Base-by-base conservation (phyloP, 108 stramenopile genomes). In the Nitzschia inconspicua region DNA sequence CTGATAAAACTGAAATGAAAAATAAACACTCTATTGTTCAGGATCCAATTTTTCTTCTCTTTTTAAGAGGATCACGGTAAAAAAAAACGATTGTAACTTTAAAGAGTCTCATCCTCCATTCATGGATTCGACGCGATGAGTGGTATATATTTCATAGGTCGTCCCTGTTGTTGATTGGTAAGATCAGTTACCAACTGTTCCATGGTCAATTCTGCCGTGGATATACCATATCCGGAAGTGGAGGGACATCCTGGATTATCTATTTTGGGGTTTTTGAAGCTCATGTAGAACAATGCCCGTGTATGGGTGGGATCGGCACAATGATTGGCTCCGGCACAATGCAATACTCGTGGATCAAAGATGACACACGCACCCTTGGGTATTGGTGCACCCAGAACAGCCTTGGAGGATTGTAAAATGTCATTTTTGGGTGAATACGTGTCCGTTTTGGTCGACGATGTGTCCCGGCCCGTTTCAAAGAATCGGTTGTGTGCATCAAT, bases 341-440 rank as follows among this genome's bases (percentile, higher is more conserved):
- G 92, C 22, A 93, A 60, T 2, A 71, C 19, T 22, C 92, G 67
- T 0, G 85, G 84, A 76, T 93, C 88, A 57, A 84, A 93, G 22
- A 89, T 70, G 34, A 60, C 82, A 71, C 84, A 88, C 56, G 60
- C 73, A 40, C 88, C 92, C 59, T 82, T 84, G 44, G 77, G 66
- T 22, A 93, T 2, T 26, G 36, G 61, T 7, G 72, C 35, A 0
- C 84, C 84, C 53, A 86, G 42, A 18, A 78, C 79, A 8, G 75
- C 53, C 18, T 37, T 55, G 20, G 25, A 36, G 35, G 54, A 34
- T 4, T 16, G 11, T 35, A 55, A 7, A 0, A 55, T 31, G 2
- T 37, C 37, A 35, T 55, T 23, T 31, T 55, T 55, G 54, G 54
- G 34, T 11, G 54, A 55, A 1, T 16, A 5, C 6, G n/a, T 10